These are phyloP conservation scores for Entelexis sorbosivorans DNA, from an alignment of 1,139 yeast genomes.

Conservation along the genomic window DNA sequence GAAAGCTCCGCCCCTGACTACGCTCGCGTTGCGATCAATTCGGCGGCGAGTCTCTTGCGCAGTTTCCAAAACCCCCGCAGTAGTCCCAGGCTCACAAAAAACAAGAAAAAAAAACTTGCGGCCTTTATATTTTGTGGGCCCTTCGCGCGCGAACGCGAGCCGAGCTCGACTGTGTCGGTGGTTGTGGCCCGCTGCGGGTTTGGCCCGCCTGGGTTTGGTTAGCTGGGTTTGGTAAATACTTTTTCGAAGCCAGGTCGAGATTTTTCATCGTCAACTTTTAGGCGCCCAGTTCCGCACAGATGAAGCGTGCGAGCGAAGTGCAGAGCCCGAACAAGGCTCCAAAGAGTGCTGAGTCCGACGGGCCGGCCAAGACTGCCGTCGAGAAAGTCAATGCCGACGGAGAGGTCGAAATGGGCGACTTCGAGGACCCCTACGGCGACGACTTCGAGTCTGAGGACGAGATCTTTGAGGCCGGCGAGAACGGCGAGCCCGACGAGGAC, in stretches of 20 bases:
- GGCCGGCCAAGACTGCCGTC: constrained; percentile 22
- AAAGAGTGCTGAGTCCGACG: constrained; percentile 27
- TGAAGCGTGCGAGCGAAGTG: constrained; percentile 19
- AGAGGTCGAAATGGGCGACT: constrained; percentile 71
- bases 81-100: too few relatives aligned
- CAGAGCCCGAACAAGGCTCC: constrained; percentile 22
- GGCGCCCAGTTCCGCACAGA: neutral
- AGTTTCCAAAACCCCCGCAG: too few relatives aligned
- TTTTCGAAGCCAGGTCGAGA: constrained; percentile 1
- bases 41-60: too few relatives aligned
- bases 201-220: neutral
- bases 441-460: constrained; percentile 78
- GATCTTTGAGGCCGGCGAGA: constrained; percentile 35
- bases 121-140: too few relatives aligned
- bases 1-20: too few relatives aligned
- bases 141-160: too few relatives aligned
- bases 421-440: constrained; percentile 91
- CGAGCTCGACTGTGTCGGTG: too few relatives aligned
- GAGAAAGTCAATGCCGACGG: constrained; percentile 23
- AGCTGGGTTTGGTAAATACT: constrained; percentile 10
- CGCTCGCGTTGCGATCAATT: too few relatives aligned
- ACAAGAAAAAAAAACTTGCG: too few relatives aligned
- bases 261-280: neutral
- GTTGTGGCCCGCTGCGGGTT: too few relatives aligned
- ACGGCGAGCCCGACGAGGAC: constrained; percentile 53